Conservation (phyloP, 192 early-diverging fungal species). For the Haplosporangium gracile region DNA sequence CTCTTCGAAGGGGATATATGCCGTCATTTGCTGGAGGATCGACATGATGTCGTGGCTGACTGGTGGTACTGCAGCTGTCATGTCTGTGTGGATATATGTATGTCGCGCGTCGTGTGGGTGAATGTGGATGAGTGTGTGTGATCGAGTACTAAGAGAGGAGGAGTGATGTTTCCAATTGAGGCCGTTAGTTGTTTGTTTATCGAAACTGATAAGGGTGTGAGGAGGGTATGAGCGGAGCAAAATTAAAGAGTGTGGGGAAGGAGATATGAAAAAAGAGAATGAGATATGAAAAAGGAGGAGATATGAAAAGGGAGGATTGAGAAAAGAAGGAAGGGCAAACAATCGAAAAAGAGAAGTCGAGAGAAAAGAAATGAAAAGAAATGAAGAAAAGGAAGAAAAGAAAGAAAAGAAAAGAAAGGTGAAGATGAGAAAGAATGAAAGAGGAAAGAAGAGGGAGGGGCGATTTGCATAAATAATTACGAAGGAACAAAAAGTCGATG, state of each 20-base stretch:
- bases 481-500: background rate
- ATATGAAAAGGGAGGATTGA: no score
- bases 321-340: background rate
- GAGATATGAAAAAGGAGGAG: background rate
- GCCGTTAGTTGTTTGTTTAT: background rate
- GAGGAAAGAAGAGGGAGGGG: background rate
- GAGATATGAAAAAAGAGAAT: background rate
- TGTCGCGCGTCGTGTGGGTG: slow-evolving; percentile 10
- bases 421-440: background rate
- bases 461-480: background rate
- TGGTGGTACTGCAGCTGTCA: slow-evolving; percentile 40
- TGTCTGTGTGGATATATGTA: background rate
- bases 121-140: background rate
- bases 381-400: background rate
- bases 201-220: background rate
- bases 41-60: slow-evolving; percentile 23
- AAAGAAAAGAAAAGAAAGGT: background rate
- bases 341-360: background rate
- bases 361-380: background rate
- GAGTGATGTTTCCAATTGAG: background rate
- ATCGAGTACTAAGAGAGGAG: background rate
- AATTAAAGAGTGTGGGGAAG: background rate
- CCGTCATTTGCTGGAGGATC: slow-evolving; percentile 24
- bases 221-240: background rate
- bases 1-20: slow-evolving; percentile 43